A percentile compares a stretch with the other conserved stretches of the same genome.
Evolutionary conservation across 1,139 yeast species (phyloP).

Genomic region (Yamadazyma sp.): DNA sequence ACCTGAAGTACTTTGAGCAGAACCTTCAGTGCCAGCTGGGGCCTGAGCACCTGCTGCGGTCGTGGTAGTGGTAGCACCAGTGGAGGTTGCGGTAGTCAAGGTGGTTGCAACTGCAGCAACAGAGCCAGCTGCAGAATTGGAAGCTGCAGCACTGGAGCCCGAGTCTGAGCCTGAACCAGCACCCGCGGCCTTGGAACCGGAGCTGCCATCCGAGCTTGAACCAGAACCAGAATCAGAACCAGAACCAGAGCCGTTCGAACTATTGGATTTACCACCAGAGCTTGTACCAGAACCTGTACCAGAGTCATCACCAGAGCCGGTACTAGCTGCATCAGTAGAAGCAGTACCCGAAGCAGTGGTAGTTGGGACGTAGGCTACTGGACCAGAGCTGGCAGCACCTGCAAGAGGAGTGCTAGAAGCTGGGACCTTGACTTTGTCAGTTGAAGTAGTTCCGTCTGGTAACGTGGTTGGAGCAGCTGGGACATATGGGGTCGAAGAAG

Average conservation of each 20-base stretch:
- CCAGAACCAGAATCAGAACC: conserved; percentile 6
- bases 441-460: not conserved
- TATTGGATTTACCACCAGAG: not conserved
- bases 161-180: conserved; percentile 4
- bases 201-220: conserved; percentile 5
- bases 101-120: conserved; percentile 8
- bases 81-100: conserved; percentile 3
- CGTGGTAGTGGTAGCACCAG: conserved; percentile 5
- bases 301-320: not conserved
- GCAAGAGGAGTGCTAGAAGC: conserved; percentile 2
- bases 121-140: conserved; percentile 1
- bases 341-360: not conserved
- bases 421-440: too few species aligned
- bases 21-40: not conserved
- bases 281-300: not conserved
- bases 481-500: conserved; percentile 4
- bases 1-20: not conserved
- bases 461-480: conserved; percentile 6
- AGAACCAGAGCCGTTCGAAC: not conserved
- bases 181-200: conserved; percentile 4
- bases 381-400: conserved; percentile 1
- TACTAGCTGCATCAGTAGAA: not conserved
- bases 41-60: not conserved
- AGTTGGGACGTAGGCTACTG: not conserved
- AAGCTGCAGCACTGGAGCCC: conserved; percentile 1